Evolutionary conservation across 2,329 filamentous ascomycete genomes (phyloP), one percentile per base, ranked within the genome.

Genomic region (Mariannaea sp.): DNA sequence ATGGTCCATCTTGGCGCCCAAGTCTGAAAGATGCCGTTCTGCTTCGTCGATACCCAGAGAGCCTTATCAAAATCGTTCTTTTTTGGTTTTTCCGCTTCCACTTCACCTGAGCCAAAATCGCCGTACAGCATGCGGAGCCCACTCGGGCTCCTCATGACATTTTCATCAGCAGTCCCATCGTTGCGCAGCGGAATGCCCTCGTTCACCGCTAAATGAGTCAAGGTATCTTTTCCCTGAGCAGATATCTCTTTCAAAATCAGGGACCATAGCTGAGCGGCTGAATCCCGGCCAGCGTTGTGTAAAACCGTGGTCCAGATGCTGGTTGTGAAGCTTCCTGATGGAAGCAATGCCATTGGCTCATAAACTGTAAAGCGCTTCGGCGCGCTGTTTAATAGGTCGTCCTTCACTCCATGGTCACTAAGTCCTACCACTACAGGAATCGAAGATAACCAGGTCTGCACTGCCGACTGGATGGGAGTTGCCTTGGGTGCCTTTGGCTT

Each of bases 1-100:
- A 97, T 97, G 20, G 92, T 96, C 79, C 91, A 92, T 1, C 86
- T 74, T 12, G 93, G 93, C 1, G 92, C 89, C 92, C 92, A 97
- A 2, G 82, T 86, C 74, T 97, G 93, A 29, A 77, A 73, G 53
- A 97, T 88, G 2, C 87, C 88, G 66, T 91, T 90, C 69, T 96
- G 92, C 46, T 80, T 83, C 4, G 88, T 86, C 10, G 80, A 82
- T 1, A 89, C 88, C 93, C 93, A 97, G 57, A 96, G 83, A 0
- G 91, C 87, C 1, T 69, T 53, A 1, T 76, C 69, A 53, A 95
- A 88, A 65, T 93, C 87, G 1, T 65, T 45, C 2, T 65, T 48
- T 0, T 69, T 68, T 1, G 77, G 73, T 8, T 67, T 56, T 57
- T 66, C 47, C 7, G 49, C 36, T 2, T 50, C 17, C 43, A 62